phyloP scores from a whole-genome alignment of 2,329 filamentous ascomycete genomes.

The Colletotrichum destructivum region DNA sequence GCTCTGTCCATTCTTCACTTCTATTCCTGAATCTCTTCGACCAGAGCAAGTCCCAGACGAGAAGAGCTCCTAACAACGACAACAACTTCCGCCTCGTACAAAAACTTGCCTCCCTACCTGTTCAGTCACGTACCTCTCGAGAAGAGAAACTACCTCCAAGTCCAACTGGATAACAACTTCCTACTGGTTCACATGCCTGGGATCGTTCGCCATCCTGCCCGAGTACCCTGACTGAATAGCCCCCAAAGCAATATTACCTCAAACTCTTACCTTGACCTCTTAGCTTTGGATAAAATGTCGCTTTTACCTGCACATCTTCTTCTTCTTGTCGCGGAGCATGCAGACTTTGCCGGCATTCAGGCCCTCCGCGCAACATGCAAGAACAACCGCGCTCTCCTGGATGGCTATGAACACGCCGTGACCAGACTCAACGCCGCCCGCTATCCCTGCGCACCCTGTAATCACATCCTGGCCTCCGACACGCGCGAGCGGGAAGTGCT shows the following conservation, averaged over 20 bases:
- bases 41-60: not conserved
- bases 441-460: constrained; percentile 23
- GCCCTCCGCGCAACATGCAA: constrained; percentile 37
- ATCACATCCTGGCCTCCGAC: constrained; percentile 41
- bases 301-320: constrained; percentile 34
- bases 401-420: constrained; percentile 40
- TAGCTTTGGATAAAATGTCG: constrained; percentile 33
- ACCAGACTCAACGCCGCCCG: constrained; percentile 28
- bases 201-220: not conserved
- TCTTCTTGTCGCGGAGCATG: constrained; percentile 32
- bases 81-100: not conserved
- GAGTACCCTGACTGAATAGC: not conserved
- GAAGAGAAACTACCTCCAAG: not conserved
- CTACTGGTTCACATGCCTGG: not conserved
- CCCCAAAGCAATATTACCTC: no score
- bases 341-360: constrained; percentile 33
- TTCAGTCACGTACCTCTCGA: not conserved
- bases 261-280: not conserved
- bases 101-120: not conserved
- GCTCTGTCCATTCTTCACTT: not conserved
- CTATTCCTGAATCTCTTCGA: not conserved
- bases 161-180: not conserved
- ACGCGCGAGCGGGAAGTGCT: constrained; percentile 37
- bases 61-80: not conserved
- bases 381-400: constrained; percentile 33